Evolutionary conservation across 192 early-diverging fungal genomes (phyloP).

Genomic region (Lobulomyces angularis): DNA sequence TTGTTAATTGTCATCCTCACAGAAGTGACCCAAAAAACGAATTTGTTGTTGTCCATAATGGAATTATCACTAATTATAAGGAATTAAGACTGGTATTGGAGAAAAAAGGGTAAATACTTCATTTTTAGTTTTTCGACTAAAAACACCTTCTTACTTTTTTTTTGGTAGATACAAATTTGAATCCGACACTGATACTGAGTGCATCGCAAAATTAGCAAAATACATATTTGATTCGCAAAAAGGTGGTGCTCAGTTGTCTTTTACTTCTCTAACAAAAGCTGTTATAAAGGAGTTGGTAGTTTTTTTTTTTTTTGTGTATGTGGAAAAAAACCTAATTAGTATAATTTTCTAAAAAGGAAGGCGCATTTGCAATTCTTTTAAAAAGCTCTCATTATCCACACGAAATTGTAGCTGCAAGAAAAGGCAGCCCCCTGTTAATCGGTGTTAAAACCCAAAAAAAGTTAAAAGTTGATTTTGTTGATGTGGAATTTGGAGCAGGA

Average conservation of each 20-base stretch:
- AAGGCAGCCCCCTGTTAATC: slow-evolving; percentile 51
- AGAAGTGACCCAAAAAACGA: slow-evolving; percentile 48
- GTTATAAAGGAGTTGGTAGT: slow-evolving; percentile 46
- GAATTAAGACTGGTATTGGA: slow-evolving; percentile 43
- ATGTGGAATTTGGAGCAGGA: slow-evolving; percentile 36
- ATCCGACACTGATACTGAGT: slow-evolving; percentile 54
- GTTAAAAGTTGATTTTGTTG: slow-evolving; percentile 55
- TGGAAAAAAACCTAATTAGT: not conserved
- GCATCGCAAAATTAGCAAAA: slow-evolving; percentile 48
- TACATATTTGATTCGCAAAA: slow-evolving; percentile 47
- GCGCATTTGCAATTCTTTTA: slow-evolving; percentile 51
- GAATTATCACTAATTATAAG: slow-evolving; percentile 56
- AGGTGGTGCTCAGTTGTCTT: slow-evolving; percentile 22
- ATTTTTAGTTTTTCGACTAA: slow-evolving; percentile 55
- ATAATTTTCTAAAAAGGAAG: slow-evolving; percentile 23
- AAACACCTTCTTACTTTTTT: not conserved
- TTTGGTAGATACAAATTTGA: slow-evolving; percentile 3
- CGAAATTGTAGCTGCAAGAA: slow-evolving; percentile 42
- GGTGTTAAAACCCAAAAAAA: slow-evolving; percentile 52
- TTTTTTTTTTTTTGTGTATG: not conserved
- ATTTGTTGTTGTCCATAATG: slow-evolving; percentile 54
- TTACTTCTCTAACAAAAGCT: slow-evolving; percentile 43
- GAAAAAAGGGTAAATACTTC: slow-evolving; percentile 53
- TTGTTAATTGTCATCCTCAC: slow-evolving; percentile 46
- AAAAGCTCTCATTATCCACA: slow-evolving; percentile 45